Conservation (phyloP, 345 rosid genomes). For the Toxicodendron radicans region DNA sequence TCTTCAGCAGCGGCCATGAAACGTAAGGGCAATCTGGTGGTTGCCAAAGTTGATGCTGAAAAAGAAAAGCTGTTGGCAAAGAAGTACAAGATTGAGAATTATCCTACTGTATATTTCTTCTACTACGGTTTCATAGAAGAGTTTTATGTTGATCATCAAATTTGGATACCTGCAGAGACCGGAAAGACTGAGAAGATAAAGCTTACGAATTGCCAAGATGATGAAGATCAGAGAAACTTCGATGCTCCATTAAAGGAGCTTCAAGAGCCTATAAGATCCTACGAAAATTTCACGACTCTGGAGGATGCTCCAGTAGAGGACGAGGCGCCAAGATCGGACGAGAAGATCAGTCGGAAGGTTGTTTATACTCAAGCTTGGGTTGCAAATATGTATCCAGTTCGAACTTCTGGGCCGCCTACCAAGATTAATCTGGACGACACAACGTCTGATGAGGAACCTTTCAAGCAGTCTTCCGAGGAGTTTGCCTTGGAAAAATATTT, state of each 20-base stretch:
- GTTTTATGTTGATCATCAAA: neutral
- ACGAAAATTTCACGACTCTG: too few relatives aligned
- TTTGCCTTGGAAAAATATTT: too few relatives aligned
- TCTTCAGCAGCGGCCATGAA: neutral
- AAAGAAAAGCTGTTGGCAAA: neutral
- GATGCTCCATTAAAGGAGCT: neutral
- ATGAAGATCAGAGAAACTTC: too few relatives aligned
- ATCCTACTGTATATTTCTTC: conserved; percentile 1
- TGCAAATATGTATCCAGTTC: too few relatives aligned
- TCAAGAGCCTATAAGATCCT: neutral
- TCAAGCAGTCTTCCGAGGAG: too few relatives aligned
- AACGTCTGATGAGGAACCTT: too few relatives aligned
- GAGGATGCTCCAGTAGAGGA: too few relatives aligned
- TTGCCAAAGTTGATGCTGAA: conserved; percentile 3
- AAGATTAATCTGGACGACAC: too few relatives aligned
- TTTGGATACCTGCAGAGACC: neutral
- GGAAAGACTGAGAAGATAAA: neutral
- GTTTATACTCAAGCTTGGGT: too few relatives aligned
- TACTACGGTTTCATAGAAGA: neutral
- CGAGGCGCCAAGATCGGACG: too few relatives aligned
- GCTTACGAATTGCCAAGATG: neutral
- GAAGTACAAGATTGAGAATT: neutral
- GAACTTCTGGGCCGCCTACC: too few relatives aligned
- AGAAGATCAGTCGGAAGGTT: too few relatives aligned
- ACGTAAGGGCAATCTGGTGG: neutral